These are phyloP conservation scores for Podospora anserina DNA, from an alignment of 495 filamentous ascomycete species.

Conservation along the genomic window DNA sequence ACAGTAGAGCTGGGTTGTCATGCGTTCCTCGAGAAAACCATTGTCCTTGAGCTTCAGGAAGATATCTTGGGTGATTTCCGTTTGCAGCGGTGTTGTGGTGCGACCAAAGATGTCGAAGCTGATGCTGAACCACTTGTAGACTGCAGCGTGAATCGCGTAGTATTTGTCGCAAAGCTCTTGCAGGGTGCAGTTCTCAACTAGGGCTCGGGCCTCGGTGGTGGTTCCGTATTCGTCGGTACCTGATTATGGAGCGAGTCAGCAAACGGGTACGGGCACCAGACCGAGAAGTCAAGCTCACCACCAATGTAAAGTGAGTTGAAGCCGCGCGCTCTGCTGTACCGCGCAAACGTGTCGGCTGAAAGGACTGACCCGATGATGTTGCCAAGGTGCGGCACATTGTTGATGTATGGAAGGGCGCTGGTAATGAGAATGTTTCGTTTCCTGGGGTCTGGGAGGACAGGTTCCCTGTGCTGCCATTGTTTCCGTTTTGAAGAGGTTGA, in stretches of 20 bases:
- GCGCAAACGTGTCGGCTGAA: conserved; percentile 64
- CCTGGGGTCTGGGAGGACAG: conserved; percentile 41
- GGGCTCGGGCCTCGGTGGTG: conserved; percentile 65
- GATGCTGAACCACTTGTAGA: conserved; percentile 64
- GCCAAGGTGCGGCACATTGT: conserved; percentile 88
- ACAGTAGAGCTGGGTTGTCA: conserved; percentile 72
- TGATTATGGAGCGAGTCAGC: neutral
- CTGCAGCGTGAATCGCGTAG: conserved; percentile 68
- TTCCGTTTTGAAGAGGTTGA: too few species aligned
- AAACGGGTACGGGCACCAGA: neutral
- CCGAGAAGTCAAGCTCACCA: conserved; percentile 30
- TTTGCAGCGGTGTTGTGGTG: conserved; percentile 72
- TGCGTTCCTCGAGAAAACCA: conserved; percentile 70
- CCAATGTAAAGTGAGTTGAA: conserved; percentile 51
- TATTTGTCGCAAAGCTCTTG: conserved; percentile 76
- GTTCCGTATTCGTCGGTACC: conserved; percentile 57
- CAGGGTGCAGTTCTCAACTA: conserved; percentile 57
- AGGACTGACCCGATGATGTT: conserved; percentile 73
- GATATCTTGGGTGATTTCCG: conserved; percentile 75
- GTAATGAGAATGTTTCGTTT: conserved; percentile 53
- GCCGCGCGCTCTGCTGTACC: conserved; percentile 38
- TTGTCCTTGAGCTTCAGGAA: conserved; percentile 71
- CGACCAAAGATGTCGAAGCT: conserved; percentile 60
- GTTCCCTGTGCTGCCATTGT: neutral
- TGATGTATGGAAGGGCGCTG: conserved; percentile 75